Conservation (phyloP, 169 alveolate species). For the Plasmodium coatneyi region DNA sequence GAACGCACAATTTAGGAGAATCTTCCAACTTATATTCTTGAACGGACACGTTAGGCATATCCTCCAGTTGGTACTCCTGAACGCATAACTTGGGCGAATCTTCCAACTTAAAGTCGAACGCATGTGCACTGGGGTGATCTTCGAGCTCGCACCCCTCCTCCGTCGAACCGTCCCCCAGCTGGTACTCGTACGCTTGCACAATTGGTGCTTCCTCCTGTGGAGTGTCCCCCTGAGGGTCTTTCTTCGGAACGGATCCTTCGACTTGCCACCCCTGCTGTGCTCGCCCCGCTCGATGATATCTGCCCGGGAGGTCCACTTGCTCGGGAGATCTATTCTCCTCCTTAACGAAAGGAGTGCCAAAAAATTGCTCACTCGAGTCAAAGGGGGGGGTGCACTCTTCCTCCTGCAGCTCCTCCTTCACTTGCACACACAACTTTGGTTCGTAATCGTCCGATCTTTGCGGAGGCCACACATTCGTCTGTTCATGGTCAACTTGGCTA, state of each 20-base stretch:
- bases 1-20: neutral
- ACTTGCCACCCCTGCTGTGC: neutral
- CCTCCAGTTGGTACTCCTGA: neutral
- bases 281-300: neutral
- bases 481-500: neutral
- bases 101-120: neutral
- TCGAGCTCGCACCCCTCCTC: neutral
- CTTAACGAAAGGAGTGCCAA: neutral
- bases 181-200: slow-evolving; percentile 6
- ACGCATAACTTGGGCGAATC: neutral
- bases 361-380: neutral
- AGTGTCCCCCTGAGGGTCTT: neutral
- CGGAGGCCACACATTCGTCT: neutral
- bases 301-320: neutral
- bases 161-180: neutral
- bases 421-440: neutral
- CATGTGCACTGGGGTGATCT: neutral
- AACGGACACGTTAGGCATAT: neutral
- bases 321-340: neutral
- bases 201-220: neutral
- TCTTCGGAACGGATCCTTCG: neutral
- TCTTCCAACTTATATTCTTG: slow-evolving; percentile 1
- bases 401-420: neutral
- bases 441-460: neutral
- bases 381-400: neutral